Conservation (phyloP, 2,329 filamentous ascomycete species). For the Colletotrichum sp. region DNA sequence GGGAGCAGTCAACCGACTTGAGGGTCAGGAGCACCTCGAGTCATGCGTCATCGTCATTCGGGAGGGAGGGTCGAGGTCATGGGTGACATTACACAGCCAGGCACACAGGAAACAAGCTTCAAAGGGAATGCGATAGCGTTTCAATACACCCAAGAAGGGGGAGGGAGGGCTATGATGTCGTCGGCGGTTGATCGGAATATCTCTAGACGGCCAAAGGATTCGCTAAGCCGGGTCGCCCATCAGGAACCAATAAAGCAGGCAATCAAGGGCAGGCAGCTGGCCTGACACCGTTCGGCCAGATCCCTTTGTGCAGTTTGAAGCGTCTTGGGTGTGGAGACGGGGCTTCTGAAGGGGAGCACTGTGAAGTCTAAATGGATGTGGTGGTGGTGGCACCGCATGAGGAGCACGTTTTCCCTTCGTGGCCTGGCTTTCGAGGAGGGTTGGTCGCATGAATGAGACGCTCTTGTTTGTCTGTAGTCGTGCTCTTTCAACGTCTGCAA, state of each 20-base stretch:
- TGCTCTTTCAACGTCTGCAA: not conserved
- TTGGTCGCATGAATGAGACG: not conserved
- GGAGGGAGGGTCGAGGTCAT: not conserved
- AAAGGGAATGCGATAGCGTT: not conserved
- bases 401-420: not conserved
- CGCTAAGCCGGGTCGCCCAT: not conserved
- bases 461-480: not conserved
- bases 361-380: not conserved
- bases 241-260: not conserved
- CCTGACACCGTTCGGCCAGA: not conserved
- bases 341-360: not conserved
- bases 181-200: not conserved
- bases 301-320: not conserved
- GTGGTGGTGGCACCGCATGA: not conserved
- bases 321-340: not conserved
- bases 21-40: not conserved
- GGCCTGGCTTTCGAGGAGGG: not conserved
- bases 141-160: not conserved
- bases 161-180: not conserved
- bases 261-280: not conserved
- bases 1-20: not conserved
- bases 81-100: not conserved
- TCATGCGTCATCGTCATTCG: conserved; percentile 1
- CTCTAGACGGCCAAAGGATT: not conserved
- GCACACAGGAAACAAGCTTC: conserved; percentile 3